Evolutionary conservation across 352 stramenopile species (phyloP), one percentile per base, ranked within the genome.

Genomic region (Peronosclerospora sorghi): DNA sequence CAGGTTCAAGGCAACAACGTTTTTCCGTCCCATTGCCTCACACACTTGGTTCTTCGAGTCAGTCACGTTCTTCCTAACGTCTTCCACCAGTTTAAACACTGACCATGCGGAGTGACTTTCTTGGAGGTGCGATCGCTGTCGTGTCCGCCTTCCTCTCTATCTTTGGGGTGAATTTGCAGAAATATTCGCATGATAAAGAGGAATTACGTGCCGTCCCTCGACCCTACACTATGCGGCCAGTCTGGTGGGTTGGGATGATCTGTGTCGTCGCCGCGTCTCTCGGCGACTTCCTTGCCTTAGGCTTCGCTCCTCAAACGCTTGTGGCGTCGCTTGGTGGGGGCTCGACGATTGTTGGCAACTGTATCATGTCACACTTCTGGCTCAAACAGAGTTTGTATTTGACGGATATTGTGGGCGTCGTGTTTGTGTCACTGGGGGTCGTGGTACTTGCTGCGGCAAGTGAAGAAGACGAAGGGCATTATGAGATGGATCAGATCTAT

Each of bases 101-200:
- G 21, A 15, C 28, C 19, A 65, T 65, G 56, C 51, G 36, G 42
- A 65, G 56, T 34, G 56, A 65, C 39, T 58, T 65, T 8, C 48
- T 93, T 42, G 84, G 83, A 50, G 84, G 77, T 26, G 54, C 64
- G 26, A 81, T 95, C 51, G 75, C 73, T 37, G 72, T 95, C 10
- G 49, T 70, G 18, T 72, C 73, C n/a, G 60, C 81, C 1, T 62
- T 94, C 39, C 61, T 77, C 35, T 91, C 81, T 47, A 95, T 93
- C 67, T 86, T 95, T 30, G 84, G 84, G 35, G 81, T 94, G 8
- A 95, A 95, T 49, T 59, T 94, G 46, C 83, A 95, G 56, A 95
- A 95, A 62, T 91, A 92, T 48, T 89, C 72, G 40, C 82, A 94
- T 44, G 73, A 90, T 54, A 79, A 86, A 51, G 84, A 95, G 48